Conservation (phyloP, 2,329 filamentous ascomycete genomes). For the Ploettnerulaceae sp. region DNA sequence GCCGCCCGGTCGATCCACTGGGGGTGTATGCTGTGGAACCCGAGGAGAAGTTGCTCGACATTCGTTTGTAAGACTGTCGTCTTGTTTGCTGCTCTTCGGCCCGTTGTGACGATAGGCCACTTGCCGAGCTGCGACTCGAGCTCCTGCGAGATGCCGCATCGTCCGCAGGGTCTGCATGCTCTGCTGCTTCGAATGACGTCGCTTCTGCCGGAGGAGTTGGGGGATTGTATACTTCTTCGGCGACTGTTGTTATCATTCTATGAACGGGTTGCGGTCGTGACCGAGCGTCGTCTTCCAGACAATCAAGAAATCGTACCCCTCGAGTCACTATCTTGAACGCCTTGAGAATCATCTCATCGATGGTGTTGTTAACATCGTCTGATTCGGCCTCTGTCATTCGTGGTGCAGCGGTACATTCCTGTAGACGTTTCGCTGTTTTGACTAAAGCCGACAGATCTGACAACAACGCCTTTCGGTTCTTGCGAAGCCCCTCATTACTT, state of each 20-base stretch:
- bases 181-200: conserved; percentile 39
- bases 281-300: conserved; percentile 64
- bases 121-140: conserved; percentile 32
- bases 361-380: conserved; percentile 65
- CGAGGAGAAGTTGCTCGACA: conserved; percentile 23
- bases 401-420: conserved; percentile 53
- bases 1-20: conserved; percentile 10
- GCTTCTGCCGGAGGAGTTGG: conserved; percentile 60
- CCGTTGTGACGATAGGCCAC: conserved; percentile 25
- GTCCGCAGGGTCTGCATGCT: conserved; percentile 42
- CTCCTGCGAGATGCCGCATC: conserved; percentile 30
- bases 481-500: conserved; percentile 68
- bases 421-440: conserved; percentile 80
- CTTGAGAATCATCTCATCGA: conserved; percentile 90
- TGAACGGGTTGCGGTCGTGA: conserved; percentile 46
- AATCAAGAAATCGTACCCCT: conserved; percentile 83
- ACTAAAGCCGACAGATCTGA: conserved; percentile 87
- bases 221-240: conserved; percentile 54
- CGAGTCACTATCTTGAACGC: conserved; percentile 93
- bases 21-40: conserved; percentile 14
- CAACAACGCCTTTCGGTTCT: conserved; percentile 79
- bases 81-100: conserved; percentile 30
- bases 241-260: conserved; percentile 55
- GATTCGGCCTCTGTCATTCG: conserved; percentile 39
- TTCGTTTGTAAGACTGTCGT: conserved; percentile 29